These are phyloP conservation scores for Diversispora eburnea DNA, from an alignment of 192 early-diverging fungal genomes.

Conservation along the genomic window DNA sequence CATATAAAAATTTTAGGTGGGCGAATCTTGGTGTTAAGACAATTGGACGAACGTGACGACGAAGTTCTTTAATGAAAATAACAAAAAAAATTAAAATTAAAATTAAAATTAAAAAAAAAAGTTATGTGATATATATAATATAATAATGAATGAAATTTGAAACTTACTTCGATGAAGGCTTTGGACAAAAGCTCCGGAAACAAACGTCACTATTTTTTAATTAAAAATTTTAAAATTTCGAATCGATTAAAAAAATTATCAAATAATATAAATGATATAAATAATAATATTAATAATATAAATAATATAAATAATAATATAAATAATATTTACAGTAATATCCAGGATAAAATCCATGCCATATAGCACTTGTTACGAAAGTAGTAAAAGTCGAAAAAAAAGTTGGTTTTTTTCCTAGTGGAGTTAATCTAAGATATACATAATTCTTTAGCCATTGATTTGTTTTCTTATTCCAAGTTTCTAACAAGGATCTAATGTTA, in stretches of 20 bases:
- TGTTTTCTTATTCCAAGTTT: slow-evolving; percentile 90
- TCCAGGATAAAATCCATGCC: slow-evolving; percentile 94
- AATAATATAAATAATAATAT: slow-evolving; percentile 25
- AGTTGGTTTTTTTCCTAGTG: slow-evolving; percentile 50
- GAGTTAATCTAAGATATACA: slow-evolving; percentile 70
- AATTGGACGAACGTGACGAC: slow-evolving; percentile 61
- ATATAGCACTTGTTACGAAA: slow-evolving; percentile 81
- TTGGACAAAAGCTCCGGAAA: slow-evolving; percentile 55
- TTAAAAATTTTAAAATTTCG: too few relatives aligned
- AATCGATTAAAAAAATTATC: too few relatives aligned
- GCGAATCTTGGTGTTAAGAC: slow-evolving; percentile 41
- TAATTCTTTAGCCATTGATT: slow-evolving; percentile 84
- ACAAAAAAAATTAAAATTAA: not conserved
- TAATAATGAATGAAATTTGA: not conserved
- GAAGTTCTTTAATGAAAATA: slow-evolving; percentile 40
- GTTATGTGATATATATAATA: not conserved
- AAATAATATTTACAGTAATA: slow-evolving; percentile 64
- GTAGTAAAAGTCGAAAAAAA: slow-evolving; percentile 67
- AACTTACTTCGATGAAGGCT: slow-evolving; percentile 45
- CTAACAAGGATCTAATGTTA: slow-evolving; percentile 70
- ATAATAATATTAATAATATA: slow-evolving; percentile 23
- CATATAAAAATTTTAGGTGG: slow-evolving; percentile 57
- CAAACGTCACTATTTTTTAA: slow-evolving; percentile 51
- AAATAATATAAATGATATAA: not conserved
- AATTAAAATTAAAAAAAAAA: too few relatives aligned